These are phyloP conservation scores for Kalmusia sp. DNA, from an alignment of 2,329 filamentous ascomycete species.

Conservation along the genomic window DNA sequence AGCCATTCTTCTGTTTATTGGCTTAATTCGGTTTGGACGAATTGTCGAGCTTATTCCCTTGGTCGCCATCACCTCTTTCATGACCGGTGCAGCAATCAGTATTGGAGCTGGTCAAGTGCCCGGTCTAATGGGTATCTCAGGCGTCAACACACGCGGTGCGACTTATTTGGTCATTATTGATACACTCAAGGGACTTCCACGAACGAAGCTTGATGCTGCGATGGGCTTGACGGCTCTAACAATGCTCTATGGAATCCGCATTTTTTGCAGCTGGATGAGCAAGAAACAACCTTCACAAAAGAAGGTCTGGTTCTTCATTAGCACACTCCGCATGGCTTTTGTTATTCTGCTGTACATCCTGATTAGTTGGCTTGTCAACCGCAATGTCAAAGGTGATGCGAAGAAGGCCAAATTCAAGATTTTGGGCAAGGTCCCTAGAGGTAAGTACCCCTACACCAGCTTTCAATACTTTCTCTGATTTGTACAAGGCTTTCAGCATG, in stretches of 20 bases:
- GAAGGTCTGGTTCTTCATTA: slow-evolving; percentile 87
- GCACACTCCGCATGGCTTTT: slow-evolving; percentile 87
- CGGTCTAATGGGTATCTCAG: slow-evolving; percentile 78
- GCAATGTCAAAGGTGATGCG: slow-evolving; percentile 58
- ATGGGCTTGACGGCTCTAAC: slow-evolving; percentile 83
- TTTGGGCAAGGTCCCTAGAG: slow-evolving; percentile 77
- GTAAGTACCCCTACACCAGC: slow-evolving; percentile 44
- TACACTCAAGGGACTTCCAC: slow-evolving; percentile 74
- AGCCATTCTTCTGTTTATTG: slow-evolving; percentile 79
- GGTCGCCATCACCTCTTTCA: slow-evolving; percentile 91
- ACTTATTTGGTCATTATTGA: slow-evolving; percentile 89
- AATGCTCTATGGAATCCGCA: slow-evolving; percentile 75
- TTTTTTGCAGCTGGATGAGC: slow-evolving; percentile 67
- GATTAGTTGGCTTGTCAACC: slow-evolving; percentile 86
- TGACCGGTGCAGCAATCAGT: slow-evolving; percentile 94
- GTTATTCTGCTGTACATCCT: slow-evolving; percentile 91
- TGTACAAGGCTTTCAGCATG: slow-evolving; percentile 70
- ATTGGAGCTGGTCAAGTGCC: slow-evolving; percentile 87
- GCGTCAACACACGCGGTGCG: slow-evolving; percentile 75
- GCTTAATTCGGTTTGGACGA: slow-evolving; percentile 81
- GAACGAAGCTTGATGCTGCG: slow-evolving; percentile 77
- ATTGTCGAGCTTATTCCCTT: slow-evolving; percentile 94
- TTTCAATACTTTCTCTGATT: background rate
- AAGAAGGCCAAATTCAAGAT: slow-evolving; percentile 73
- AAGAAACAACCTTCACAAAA: slow-evolving; percentile 75